These are phyloP conservation scores for Paspalum vaginatum DNA, from an alignment of 176 grass and related monocot species.

Conservation along the genomic window DNA sequence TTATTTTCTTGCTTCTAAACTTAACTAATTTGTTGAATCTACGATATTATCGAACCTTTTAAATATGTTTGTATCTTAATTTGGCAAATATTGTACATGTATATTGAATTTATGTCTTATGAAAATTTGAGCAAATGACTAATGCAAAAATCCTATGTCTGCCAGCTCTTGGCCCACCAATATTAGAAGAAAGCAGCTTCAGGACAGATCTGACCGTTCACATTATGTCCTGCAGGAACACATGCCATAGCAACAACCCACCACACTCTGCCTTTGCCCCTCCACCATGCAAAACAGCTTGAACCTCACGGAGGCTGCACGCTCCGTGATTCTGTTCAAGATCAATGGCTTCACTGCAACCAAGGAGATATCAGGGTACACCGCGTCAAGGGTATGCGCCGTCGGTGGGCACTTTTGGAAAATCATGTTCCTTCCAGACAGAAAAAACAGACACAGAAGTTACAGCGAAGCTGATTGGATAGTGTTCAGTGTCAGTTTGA, in stretches of 20 bases:
- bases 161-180: no score
- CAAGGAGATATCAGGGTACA: not conserved
- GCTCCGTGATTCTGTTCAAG: constrained; percentile 27
- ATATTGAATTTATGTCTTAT: no score
- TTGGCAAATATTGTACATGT: not conserved
- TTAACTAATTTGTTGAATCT: no score
- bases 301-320: not conserved
- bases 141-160: no score
- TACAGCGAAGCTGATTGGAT: not conserved
- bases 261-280: not conserved
- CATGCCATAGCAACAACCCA: not conserved
- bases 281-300: not conserved
- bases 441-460: not conserved
- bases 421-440: not conserved
- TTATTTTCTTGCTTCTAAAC: no score
- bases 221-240: not conserved
- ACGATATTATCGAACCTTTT: no score
- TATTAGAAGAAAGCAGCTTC: no score
- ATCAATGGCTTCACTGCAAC: not conserved
- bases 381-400: not conserved
- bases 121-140: no score
- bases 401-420: constrained; percentile 25
- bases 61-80: not conserved
- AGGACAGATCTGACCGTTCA: no score
- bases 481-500: constrained; percentile 9